Evolutionary conservation across 768 basidiomycete genomes (phyloP).

Genomic region (Coprinopsis marcescibilis): DNA sequence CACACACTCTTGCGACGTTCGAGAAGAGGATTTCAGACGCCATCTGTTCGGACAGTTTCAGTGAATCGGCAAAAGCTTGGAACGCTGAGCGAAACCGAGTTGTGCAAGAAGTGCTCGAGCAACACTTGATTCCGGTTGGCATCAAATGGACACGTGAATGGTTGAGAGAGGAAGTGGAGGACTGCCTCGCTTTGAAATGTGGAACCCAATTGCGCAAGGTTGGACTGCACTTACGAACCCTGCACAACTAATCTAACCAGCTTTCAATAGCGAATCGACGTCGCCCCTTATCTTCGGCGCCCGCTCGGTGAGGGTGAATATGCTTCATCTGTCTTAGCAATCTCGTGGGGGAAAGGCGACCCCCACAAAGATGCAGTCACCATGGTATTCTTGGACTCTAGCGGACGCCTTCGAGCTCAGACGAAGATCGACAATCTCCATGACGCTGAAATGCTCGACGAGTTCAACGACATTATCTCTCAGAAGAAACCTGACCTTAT

Average conservation of each 20-base stretch:
- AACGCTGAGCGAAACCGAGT: conserved; percentile 79
- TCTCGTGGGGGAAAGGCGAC: conserved; percentile 95
- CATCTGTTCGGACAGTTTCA: conserved; percentile 79
- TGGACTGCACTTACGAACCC: conserved; percentile 19
- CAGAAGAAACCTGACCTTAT: conserved; percentile 84
- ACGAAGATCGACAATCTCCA: conserved; percentile 83
- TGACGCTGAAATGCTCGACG: conserved; percentile 59
- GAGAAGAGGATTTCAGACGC: conserved; percentile 74
- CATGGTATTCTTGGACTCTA: conserved; percentile 80
- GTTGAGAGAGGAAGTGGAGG: conserved; percentile 87
- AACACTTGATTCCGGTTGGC: conserved; percentile 78
- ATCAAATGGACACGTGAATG: conserved; percentile 88
- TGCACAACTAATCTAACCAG: conserved; percentile 8
- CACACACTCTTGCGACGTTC: conserved; percentile 57
- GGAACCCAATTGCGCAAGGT: conserved; percentile 67
- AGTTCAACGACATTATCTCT: conserved; percentile 78
- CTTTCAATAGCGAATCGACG: conserved; percentile 67
- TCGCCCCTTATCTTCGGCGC: conserved; percentile 62
- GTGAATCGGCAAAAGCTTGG: conserved; percentile 85
- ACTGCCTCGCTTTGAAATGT: conserved; percentile 65
- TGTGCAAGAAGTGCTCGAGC: conserved; percentile 71
- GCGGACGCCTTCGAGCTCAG: conserved; percentile 87
- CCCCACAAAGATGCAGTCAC: conserved; percentile 86
- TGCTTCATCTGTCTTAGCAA: conserved; percentile 74
- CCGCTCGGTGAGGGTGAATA: conserved; percentile 66